A percentile compares a stretch with the other conserved stretches of the same genome.
phyloP scores from a whole-genome alignment of 129 eudicot genomes.

The Pseudognaphalium luteoalbum region DNA sequence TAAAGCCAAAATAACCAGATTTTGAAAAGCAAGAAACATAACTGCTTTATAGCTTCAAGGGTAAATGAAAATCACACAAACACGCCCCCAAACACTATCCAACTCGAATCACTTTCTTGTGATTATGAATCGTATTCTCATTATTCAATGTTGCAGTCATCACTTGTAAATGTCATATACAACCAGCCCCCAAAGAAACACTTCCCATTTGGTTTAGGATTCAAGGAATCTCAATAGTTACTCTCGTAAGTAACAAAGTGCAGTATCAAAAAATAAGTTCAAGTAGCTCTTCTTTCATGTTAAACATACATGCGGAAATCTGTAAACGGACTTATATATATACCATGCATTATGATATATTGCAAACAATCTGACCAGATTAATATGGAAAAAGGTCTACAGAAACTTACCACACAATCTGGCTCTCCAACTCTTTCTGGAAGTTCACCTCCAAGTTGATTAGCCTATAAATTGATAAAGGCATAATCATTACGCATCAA shows the following conservation, averaged over 20 bases:
- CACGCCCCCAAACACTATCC: background rate
- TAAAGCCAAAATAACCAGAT: background rate
- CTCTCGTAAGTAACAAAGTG: background rate
- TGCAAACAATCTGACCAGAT: background rate
- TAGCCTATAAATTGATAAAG: conserved; percentile 35
- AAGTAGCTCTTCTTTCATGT: background rate
- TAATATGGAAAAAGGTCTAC: background rate
- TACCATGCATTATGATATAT: background rate
- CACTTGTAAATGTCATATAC: background rate
- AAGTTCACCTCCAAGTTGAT: conserved; percentile 49
- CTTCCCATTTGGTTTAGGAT: background rate
- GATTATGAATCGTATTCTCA: background rate
- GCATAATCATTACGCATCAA: background rate
- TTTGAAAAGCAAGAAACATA: background rate
- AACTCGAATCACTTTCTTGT: background rate
- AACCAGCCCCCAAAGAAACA: conserved; percentile 2
- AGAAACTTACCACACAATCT: conserved; percentile 74
- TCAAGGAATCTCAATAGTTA: background rate
- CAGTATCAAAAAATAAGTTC: background rate
- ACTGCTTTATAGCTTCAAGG: background rate
- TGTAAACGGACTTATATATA: background rate
- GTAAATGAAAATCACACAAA: background rate
- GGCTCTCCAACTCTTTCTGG: conserved; percentile 89
- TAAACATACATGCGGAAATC: background rate
- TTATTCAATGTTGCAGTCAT: background rate